These are phyloP conservation scores for Pelargonium cotyledonis DNA, from an alignment of 441 rosid genomes.

Conservation along the genomic window DNA sequence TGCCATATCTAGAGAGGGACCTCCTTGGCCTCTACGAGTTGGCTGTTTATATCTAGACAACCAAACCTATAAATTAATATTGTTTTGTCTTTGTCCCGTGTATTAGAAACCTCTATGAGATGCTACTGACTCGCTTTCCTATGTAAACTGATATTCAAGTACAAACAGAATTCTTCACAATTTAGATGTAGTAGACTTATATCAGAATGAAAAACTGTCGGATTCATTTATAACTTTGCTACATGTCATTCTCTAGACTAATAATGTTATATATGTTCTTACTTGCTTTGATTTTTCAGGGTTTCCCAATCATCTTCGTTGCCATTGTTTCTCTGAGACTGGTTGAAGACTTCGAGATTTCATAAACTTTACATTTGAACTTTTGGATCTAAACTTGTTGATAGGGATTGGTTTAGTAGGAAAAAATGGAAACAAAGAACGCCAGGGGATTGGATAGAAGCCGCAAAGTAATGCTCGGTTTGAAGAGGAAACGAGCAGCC, in stretches of 20 bases:
- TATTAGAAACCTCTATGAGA: background rate
- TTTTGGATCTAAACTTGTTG: conserved; percentile 41
- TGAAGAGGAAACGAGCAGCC: conserved; percentile 55
- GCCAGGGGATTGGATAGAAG: conserved; percentile 75
- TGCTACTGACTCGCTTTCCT: background rate
- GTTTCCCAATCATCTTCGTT: conserved; percentile 18
- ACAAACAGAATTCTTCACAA: too few species aligned
- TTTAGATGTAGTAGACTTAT: too few species aligned
- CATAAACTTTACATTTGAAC: conserved; percentile 27
- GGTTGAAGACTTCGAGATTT: conserved; percentile 25
- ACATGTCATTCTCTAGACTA: too few species aligned
- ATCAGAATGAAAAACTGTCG: too few species aligned
- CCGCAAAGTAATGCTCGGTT: conserved; percentile 33
- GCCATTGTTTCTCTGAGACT: conserved; percentile 24
- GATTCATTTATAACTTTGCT: background rate
- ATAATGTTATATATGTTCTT: background rate
- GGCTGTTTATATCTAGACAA: background rate
- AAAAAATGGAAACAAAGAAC: conserved; percentile 63
- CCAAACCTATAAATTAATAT: background rate
- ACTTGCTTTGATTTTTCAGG: conserved; percentile 27
- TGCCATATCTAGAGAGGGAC: too few species aligned
- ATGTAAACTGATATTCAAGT: background rate
- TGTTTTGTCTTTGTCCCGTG: background rate
- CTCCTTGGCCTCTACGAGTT: background rate
- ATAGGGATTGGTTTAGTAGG: conserved; percentile 49